A percentile compares a stretch with the other conserved stretches of the same genome.
Conservation (phyloP, 2,329 filamentous ascomycete genomes). For the Sodiomyces alkalinus region DNA sequence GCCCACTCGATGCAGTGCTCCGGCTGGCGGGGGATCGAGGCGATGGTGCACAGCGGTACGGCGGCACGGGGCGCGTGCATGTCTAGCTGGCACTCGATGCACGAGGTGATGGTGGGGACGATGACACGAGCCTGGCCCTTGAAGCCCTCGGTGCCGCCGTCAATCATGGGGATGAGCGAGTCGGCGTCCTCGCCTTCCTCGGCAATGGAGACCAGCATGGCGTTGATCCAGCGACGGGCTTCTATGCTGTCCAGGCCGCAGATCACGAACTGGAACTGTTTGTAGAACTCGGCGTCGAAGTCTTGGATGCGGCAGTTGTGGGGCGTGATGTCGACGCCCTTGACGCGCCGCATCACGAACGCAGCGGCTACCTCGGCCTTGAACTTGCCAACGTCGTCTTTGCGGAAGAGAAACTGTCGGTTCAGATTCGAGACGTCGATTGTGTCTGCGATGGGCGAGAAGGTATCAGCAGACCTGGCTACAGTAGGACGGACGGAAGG, state of each 20-base stretch:
- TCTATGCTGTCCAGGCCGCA: conserved; percentile 96
- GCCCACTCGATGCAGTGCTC: conserved; percentile 99
- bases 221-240: conserved; percentile 96
- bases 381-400: conserved; percentile 77
- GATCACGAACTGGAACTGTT: conserved; percentile 87
- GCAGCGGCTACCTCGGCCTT: conserved; percentile 88
- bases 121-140: conserved; percentile 93
- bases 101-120: conserved; percentile 81
- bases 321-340: conserved; percentile 81
- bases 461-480: conserved; percentile 2
- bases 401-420: conserved; percentile 89
- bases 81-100: conserved; percentile 95
- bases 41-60: conserved; percentile 89
- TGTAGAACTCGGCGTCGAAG: conserved; percentile 91
- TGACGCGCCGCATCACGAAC: conserved; percentile 81
- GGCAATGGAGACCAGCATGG: conserved; percentile 79
- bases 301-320: conserved; percentile 95
- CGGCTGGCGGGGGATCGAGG: conserved; percentile 88
- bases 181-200: conserved; percentile 63
- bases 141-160: conserved; percentile 96
- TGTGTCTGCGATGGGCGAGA: conserved; percentile 45
- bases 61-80: conserved; percentile 98
- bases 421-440: conserved; percentile 98
- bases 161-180: conserved; percentile 81
- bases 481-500: neutral